phyloP scores from a whole-genome alignment of 208 protist species.

The Trypanosoma melophagium region DNA sequence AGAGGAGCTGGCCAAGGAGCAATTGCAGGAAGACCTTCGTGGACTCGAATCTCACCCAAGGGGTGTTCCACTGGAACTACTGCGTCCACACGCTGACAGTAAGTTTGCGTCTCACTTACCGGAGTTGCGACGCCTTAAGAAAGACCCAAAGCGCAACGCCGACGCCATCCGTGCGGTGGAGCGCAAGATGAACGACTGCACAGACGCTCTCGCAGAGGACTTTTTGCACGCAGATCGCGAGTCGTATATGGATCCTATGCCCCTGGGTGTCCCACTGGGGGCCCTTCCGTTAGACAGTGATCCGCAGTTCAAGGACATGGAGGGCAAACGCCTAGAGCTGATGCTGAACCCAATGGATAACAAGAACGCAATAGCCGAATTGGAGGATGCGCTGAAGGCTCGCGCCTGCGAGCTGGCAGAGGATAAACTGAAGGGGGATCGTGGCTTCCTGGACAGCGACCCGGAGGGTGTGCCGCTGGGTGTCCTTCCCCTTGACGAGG shows the following conservation, averaged over 20 bases:
- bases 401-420: constrained; percentile 52
- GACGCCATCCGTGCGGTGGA: constrained; percentile 45
- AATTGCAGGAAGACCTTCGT: constrained; percentile 51
- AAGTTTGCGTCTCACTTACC: constrained; percentile 49
- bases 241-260: constrained; percentile 58
- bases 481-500: constrained; percentile 63
- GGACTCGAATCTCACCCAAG: constrained; percentile 50
- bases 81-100: constrained; percentile 58
- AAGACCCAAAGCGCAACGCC: constrained; percentile 56
- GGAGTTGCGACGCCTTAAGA: constrained; percentile 60
- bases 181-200: constrained; percentile 44
- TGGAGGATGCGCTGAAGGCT: constrained; percentile 60
- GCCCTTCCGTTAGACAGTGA: constrained; percentile 55
- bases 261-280: constrained; percentile 48
- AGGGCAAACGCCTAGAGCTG: constrained; percentile 61
- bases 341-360: constrained; percentile 48
- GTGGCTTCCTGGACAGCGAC: constrained; percentile 55
- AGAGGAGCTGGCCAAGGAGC: constrained; percentile 51
- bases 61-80: constrained; percentile 67
- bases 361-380: constrained; percentile 29
- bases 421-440: constrained; percentile 57
- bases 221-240: constrained; percentile 57
- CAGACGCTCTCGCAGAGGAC: constrained; percentile 49
- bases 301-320: constrained; percentile 56
- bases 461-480: constrained; percentile 61